Evolutionary conservation across 2,329 filamentous ascomycete species (phyloP), one percentile per base, ranked within the genome.

Genomic region (Mollisiaceae sp.): DNA sequence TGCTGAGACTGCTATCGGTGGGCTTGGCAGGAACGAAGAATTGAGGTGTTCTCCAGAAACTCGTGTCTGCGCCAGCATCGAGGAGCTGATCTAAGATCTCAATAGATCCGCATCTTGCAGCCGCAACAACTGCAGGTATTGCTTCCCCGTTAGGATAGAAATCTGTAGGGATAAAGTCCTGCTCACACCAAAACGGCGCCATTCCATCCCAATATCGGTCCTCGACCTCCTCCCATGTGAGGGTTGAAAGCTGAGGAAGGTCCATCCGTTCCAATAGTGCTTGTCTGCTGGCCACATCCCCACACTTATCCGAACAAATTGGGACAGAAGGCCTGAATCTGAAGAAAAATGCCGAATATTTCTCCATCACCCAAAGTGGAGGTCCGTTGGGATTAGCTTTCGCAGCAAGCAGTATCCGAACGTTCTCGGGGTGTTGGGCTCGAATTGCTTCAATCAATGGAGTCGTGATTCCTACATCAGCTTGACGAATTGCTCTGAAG

Each of bases 391-490:
- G 68, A 59, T 70, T 64, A 22, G 65, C 68, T 18, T 54, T 35
- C 24, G 27, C 50, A 35, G 18, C 50, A 15, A 54, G 22, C 4
- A 70, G 36, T 8, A 56, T 64, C 24, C 36, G 60, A n/a, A 71
- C 65, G 35, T 71, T 69, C 1, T 59, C 62, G 2, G 56, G 54
- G 11, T 65, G 22, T 0, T 45, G 36, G 5, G 60, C 64, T n/a
- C 63, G 59, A 27, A 71, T 69, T 11, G 70, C 66, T 67, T 68
- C 65, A 56, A 70, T 63, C 11, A 71, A 32, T n/a, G 70, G 68
- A 11, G 60, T 64, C 9, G 66, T 66, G 39, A 70, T 67, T 8
- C 66, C 66, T 1, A 57, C 35, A 24, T 63, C 35, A 8, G 50
- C 41, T 11, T 58, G 18, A n/a, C 32, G 24, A 27, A 9, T 22